These are phyloP conservation scores for Phytophthora syringae DNA, from an alignment of 352 stramenopile species.

Conservation along the genomic window DNA sequence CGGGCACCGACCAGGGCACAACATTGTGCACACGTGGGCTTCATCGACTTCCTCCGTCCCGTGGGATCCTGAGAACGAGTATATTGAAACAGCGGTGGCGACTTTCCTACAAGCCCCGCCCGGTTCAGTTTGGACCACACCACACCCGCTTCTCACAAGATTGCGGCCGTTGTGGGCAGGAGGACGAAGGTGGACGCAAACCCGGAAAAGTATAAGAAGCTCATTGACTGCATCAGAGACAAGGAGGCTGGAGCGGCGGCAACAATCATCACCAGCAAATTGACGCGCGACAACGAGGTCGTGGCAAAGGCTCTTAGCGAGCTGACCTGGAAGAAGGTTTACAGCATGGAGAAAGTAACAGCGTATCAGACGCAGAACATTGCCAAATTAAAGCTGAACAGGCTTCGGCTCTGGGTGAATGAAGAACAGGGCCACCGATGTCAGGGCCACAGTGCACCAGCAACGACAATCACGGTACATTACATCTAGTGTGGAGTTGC, in stretches of 20 bases:
- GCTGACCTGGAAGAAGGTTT: background rate
- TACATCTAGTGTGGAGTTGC: background rate
- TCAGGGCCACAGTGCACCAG: background rate
- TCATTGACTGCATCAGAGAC: background rate
- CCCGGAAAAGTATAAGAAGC: background rate
- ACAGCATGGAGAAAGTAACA: background rate
- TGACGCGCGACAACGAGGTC: background rate
- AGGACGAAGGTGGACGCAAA: background rate
- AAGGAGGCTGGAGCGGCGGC: background rate
- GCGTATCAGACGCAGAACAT: background rate
- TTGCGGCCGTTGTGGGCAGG: background rate
- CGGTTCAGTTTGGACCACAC: background rate
- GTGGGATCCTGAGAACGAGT: background rate
- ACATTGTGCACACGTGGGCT: background rate
- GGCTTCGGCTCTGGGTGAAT: background rate
- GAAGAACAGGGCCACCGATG: background rate
- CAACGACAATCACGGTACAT: background rate
- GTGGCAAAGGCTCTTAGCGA: background rate
- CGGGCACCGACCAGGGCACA: background rate
- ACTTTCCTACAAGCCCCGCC: background rate
- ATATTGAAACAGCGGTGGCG: background rate
- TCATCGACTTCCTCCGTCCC: background rate
- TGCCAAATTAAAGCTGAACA: background rate
- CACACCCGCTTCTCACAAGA: background rate
- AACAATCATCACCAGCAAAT: background rate